Base-by-base conservation (phyloP, 495 filamentous ascomycete species). In the Trypethelium eluteriae region DNA sequence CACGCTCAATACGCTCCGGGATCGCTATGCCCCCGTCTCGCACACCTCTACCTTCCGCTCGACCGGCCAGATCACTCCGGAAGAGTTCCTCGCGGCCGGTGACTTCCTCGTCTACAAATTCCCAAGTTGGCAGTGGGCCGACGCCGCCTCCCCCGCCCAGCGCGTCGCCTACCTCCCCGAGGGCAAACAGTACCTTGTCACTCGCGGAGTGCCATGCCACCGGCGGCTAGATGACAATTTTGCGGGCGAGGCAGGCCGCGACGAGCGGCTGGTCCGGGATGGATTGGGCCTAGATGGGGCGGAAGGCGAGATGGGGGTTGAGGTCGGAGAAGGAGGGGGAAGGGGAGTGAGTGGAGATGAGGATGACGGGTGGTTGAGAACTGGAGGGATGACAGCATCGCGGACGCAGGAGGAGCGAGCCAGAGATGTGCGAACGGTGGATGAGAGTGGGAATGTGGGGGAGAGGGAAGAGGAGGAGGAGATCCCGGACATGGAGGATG, bases 71-170 rank as follows among this genome's bases (percentile, higher is more conserved):
- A 91, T 99, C 78, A 98, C 95, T 0, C 93, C 93, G 50, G 95
- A 97, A 74, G 94, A 99, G 82, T 99, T 99, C 76, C 82, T 96
- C 16, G 87, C 88, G 3, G 95, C 94, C 2, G 94, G 95, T 70
- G 94, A 99, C 79, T 99, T 97, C 77, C 89, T 99, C 47, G 92
- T 96, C 73, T 96, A 93, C 86, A 98, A 96, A 80, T 99, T 99
- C 78, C 94, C 94, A 5, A 94, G 93, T 57, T 99, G 94, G 94
- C 88, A 90, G n/a, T 99, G 94, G 94, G 85, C 86, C 66, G 90
- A 93, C 70, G 93, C 93, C 61, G 90, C 92, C 10, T 83, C 84
- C 25, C 83, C 87, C 2, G 80, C 84, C 39, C 89, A 91, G 72
- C 89, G 93, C 61, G 89, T 89, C 18, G 77, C 81, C 62, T 89